A percentile compares a stretch with the other conserved stretches of the same genome.
These are phyloP conservation scores for Pholiota conissans DNA, from an alignment of 768 basidiomycete genomes.

Conservation along the genomic window DNA sequence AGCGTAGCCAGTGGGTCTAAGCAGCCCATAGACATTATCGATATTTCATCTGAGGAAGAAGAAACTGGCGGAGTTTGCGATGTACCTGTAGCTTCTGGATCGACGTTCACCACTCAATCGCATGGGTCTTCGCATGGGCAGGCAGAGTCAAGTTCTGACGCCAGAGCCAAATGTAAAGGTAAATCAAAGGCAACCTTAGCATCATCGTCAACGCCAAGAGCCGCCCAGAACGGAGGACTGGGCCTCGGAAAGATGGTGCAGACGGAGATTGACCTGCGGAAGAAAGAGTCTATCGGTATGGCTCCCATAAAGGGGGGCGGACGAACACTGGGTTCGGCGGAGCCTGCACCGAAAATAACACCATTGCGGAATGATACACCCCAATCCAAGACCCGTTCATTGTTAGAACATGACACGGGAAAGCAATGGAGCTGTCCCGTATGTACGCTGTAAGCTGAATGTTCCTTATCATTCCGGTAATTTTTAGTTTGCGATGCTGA, in stretches of 20 bases:
- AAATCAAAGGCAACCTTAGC: slow-evolving; percentile 13
- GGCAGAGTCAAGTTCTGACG: background rate
- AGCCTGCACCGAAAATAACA: background rate
- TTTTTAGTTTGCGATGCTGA: background rate
- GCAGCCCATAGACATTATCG: slow-evolving; percentile 11
- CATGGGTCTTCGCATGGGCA: background rate
- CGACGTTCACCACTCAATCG: slow-evolving; percentile 24
- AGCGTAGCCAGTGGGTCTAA: slow-evolving; percentile 7
- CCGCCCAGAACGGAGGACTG: slow-evolving; percentile 4
- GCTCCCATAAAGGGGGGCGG: slow-evolving; percentile 28
- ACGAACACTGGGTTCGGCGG: slow-evolving; percentile 13
- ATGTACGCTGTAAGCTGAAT: slow-evolving; percentile 63
- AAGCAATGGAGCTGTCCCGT: slow-evolving; percentile 52
- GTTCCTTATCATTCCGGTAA: background rate
- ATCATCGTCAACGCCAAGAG: background rate
- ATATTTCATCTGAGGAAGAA: slow-evolving; percentile 22
- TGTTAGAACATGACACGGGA: too few species aligned
- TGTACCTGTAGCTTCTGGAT: slow-evolving; percentile 34
- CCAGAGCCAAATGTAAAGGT: slow-evolving; percentile 2
- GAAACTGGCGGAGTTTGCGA: slow-evolving; percentile 17
- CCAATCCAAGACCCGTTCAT: background rate
- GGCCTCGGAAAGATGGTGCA: slow-evolving; percentile 39
- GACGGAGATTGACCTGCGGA: slow-evolving; percentile 43
- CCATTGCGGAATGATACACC: background rate
- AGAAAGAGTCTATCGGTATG: slow-evolving; percentile 45